Base-by-base conservation (phyloP, 176 grass and related monocot species). In the Urochloa ruziziensis region DNA sequence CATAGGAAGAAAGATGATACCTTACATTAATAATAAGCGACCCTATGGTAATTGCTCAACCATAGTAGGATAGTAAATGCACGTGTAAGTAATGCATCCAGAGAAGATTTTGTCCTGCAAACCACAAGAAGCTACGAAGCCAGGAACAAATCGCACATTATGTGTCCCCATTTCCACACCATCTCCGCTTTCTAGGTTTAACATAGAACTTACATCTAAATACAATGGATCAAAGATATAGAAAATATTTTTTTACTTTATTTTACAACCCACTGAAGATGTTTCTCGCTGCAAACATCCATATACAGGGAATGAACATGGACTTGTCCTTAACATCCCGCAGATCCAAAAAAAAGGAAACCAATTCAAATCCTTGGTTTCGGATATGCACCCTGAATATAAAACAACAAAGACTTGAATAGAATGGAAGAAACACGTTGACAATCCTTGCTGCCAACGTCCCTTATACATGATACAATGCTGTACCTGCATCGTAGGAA, bases 181-280 rank as follows among this genome's bases (percentile, higher is more conserved):
- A 27, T 49, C 33, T 62, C 11, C 25, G 14, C 47, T 59, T 73
- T 64, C 44, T 65, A 27, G 15, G 6, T n/a, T 63, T 15, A 46
- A 8, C 46, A 70, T 46, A 19, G n/a, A 77, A 53, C 34, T 70
- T 63, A 34, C 9, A 44, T 62, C 12, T 54, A 15, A 56, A 57
- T 4, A 35, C 62, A 67, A 64, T 39, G 1, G 29, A 72, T 72
- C 10, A 57, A 86, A 75, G 7, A 32, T 76, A 88, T 4, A 59
- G 19, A 29, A 1, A 13, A 65, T 58, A 47, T 58, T 57, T 69
- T 48, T 71, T 75, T 15, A 18, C 39, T 63, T 90, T 90, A 86
- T 86, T 86, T 77, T 82, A 86, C 88, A 90, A 73, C 58, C 57
- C 83, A 77, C 66, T 30, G 13, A 71, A 58, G 78, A 86, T 86